These are phyloP conservation scores for Hortiboletus campestris DNA, from an alignment of 768 basidiomycete genomes.

Conservation along the genomic window DNA sequence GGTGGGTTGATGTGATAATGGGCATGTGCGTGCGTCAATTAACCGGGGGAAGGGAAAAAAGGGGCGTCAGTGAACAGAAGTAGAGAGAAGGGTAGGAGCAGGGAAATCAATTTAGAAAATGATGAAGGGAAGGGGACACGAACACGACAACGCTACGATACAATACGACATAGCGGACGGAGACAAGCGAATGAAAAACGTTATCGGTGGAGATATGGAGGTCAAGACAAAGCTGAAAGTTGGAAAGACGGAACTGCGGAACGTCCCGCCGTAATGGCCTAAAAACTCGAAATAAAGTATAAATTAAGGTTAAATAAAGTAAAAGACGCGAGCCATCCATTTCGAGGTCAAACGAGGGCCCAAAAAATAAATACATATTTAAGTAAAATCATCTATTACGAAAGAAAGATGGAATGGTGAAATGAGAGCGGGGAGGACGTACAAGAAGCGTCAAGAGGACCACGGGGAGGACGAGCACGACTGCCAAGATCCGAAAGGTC, in stretches of 20 bases:
- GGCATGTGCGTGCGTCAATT: background rate
- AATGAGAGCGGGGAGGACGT: constrained; percentile 27
- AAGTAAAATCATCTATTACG: constrained; percentile 9
- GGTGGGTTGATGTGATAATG: background rate
- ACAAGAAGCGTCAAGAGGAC: constrained; percentile 67
- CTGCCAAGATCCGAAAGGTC: constrained; percentile 61
- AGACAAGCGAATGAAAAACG: constrained; percentile 2
- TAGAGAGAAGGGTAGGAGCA: background rate
- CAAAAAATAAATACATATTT: constrained; percentile 3
- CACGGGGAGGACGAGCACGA: constrained; percentile 46
- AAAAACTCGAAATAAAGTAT: background rate
- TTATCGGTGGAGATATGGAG: constrained; percentile 16
- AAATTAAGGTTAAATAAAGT: constrained; percentile 11
- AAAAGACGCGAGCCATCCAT: constrained; percentile 3
- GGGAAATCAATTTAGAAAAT: background rate
- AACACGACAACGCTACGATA: constrained; percentile 1
- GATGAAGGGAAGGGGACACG: background rate
- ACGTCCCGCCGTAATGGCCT: constrained; percentile 11
- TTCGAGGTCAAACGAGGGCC: background rate
- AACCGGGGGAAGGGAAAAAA: background rate
- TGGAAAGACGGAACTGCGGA: constrained; percentile 7
- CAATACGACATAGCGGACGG: background rate
- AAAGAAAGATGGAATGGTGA: constrained; percentile 6
- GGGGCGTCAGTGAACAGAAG: constrained; percentile 9
- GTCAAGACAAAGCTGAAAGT: background rate